Evolutionary conservation across 768 basidiomycete genomes (phyloP).

Genomic region (Coprinopsis sp.): DNA sequence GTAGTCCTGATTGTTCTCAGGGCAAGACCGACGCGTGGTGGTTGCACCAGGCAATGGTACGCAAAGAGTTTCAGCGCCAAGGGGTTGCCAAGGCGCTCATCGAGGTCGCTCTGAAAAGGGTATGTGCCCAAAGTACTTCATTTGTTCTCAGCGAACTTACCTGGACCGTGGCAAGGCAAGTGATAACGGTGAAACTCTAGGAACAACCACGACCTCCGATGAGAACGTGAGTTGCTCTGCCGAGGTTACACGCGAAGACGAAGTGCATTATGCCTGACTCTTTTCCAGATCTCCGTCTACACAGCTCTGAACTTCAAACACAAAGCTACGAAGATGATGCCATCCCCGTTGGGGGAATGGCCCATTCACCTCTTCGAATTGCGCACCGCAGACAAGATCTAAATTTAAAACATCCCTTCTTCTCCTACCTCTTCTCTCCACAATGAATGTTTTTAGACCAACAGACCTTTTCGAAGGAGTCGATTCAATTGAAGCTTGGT

Average conservation of each 20-base stretch:
- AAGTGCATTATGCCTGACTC: no score
- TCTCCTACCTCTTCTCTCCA: not conserved
- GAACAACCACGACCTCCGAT: constrained; percentile 18
- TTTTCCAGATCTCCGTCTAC: constrained; percentile 19
- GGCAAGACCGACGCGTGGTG: constrained; percentile 25
- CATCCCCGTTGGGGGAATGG: constrained; percentile 25
- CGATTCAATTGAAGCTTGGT: no score
- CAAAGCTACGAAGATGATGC: constrained; percentile 17
- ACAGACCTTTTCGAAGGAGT: no score
- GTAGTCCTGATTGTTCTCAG: constrained; percentile 9
- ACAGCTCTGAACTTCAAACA: constrained; percentile 15
- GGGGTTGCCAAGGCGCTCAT: constrained; percentile 22
- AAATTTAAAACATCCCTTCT: not conserved
- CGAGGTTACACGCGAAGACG: no score
- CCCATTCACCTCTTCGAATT: constrained; percentile 20
- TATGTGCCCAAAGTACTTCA: constrained; percentile 2
- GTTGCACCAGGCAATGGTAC: constrained; percentile 24
- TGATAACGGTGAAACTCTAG: constrained; percentile 13
- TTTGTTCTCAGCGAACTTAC: not conserved
- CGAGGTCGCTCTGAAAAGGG: constrained; percentile 24
- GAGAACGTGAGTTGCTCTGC: constrained; percentile 19
- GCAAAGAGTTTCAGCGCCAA: constrained; percentile 21
- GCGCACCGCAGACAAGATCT: constrained; percentile 9
- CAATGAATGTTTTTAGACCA: no score
- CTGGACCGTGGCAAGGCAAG: constrained; percentile 12